Evolutionary conservation across 257 asterid species (phyloP), one percentile per base, ranked within the genome.

Genomic region (Catharanthus roseus): DNA sequence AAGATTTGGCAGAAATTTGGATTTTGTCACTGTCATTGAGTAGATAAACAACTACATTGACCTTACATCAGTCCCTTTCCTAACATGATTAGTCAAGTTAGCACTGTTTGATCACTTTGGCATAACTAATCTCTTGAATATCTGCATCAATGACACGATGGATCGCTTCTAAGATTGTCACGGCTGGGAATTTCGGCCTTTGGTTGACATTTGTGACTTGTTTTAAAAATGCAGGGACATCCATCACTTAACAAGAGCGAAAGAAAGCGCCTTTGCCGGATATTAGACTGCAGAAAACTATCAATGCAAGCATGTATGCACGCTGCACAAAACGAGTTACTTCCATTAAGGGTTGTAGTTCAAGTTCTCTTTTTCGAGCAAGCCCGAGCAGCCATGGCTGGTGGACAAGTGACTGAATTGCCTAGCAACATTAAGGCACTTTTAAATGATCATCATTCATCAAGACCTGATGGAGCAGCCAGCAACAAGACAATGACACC

Each of bases 281-380:
- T 76, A 21, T 54, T 92, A 28, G 95, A 90, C 83, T 90, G 97
- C 88, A 90, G 83, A 60, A 88, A 90, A 53, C 65, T 92, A 29
- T 92, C 97, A 0, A 78, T 87, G 74, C 89, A 92, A 51, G 87
- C 88, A 0, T 92, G 98, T 68, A 85, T 87, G 90, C 97, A 90
- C 31, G 98, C 98, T 31, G 98, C 98, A 26, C 96, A 88, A 54
- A 92, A 92, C 71, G 98, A 92, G 76, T 82, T 88, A 80, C 96
- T 92, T 9, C 97, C 98, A 0, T 56, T 92, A 10, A 79, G 98
- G 75, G 95, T 92, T 33, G 89, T 92, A 9, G 96, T 92, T 54
- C 97, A 92, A 80, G 98, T 92, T 42, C 97, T 92, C 15, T 90
- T 88, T 88, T 85, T 86, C 13, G 97, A 92, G 90, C 98, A 92